Percentiles rank a stretch among this genome's conserved stretches.
phyloP scores from a whole-genome alignment of 169 alveolate genomes.

The Plasmodium relictum region DNA sequence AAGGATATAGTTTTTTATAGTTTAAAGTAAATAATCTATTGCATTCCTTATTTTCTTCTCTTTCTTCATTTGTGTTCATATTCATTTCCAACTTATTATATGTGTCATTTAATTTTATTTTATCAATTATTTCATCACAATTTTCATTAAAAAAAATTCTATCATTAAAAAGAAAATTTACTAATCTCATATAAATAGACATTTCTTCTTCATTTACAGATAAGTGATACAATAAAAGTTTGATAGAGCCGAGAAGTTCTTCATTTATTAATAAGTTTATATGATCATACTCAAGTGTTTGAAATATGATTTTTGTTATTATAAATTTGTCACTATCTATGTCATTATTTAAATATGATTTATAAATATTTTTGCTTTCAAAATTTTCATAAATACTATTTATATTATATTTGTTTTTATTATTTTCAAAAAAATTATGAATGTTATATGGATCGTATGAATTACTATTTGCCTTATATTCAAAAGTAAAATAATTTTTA shows the following conservation, averaged over 20 bases:
- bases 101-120: conserved; percentile 60
- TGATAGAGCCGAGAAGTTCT: conserved; percentile 30
- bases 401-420: conserved; percentile 18
- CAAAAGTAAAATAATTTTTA: conserved; percentile 40
- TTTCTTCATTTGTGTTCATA: conserved; percentile 24
- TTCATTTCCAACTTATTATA: conserved; percentile 57
- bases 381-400: neutral
- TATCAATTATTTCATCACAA: conserved; percentile 65
- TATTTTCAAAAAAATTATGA: conserved; percentile 61
- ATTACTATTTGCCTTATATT: conserved; percentile 26
- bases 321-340: conserved; percentile 33
- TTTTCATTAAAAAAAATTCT: conserved; percentile 68
- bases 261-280: conserved; percentile 55
- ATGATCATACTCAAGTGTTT: conserved; percentile 58
- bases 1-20: conserved; percentile 68
- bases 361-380: conserved; percentile 34
- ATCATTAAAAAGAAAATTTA: conserved; percentile 55
- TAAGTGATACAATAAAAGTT: conserved; percentile 16
- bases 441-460: conserved; percentile 56
- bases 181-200: conserved; percentile 17
- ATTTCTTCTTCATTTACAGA: conserved; percentile 25
- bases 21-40: conserved; percentile 74
- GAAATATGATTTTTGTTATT: conserved; percentile 48
- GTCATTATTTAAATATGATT: conserved; percentile 18
- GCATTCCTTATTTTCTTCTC: conserved; percentile 55